These are phyloP conservation scores for Starmerella tilneyi DNA, from an alignment of 805 yeast species.

Conservation along the genomic window DNA sequence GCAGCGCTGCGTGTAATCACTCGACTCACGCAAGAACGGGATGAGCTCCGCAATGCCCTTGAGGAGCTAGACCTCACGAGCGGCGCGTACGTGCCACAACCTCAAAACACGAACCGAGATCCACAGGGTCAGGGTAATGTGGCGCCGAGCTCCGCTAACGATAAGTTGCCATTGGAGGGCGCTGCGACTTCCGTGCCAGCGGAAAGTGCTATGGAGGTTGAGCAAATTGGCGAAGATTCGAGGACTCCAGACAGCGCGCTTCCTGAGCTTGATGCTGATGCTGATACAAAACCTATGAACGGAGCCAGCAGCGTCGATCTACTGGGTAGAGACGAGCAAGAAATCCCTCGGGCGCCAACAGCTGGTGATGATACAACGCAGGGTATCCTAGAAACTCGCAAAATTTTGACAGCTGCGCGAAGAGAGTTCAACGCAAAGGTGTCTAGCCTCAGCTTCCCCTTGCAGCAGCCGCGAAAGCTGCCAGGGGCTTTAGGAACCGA, in stretches of 20 bases:
- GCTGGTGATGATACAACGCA: background rate
- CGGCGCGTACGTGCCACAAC: background rate
- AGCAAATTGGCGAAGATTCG: too few species aligned
- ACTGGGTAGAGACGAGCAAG: background rate
- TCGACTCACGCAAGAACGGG: background rate
- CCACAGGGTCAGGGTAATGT: constrained; percentile 6
- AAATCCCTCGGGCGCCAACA: background rate
- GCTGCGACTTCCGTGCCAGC: background rate
- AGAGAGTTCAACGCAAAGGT: background rate
- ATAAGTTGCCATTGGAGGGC: background rate
- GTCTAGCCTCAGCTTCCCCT: background rate
- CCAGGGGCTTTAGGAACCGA: background rate
- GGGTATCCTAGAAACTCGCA: background rate
- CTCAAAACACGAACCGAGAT: background rate
- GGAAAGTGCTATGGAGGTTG: too few species aligned
- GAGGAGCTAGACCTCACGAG: constrained; percentile 1
- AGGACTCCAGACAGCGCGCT: background rate
- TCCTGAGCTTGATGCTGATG: background rate
- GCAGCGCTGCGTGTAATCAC: constrained; percentile 7
- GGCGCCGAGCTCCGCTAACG: background rate
- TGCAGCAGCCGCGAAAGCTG: background rate
- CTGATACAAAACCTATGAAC: background rate
- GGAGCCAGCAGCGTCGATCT: background rate
- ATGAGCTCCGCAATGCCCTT: constrained; percentile 1
- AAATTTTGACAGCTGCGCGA: background rate